Evolutionary conservation across 805 yeast genomes (phyloP).

Genomic region (Torulaspora microellipsoides): DNA sequence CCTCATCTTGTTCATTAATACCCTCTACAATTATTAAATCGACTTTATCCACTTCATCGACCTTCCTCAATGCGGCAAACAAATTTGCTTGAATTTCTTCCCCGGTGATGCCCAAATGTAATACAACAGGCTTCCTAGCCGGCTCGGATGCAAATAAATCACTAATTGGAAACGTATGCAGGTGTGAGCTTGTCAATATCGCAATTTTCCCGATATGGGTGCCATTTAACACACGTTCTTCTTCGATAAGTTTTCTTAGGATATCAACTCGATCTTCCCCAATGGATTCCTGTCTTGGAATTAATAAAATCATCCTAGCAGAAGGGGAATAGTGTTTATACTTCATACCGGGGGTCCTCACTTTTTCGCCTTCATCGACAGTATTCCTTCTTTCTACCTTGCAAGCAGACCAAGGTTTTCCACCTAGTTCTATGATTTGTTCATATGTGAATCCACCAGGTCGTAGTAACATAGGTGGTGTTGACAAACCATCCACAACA

Average conservation of each 20-base stretch:
- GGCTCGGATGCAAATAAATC: slow-evolving; percentile 1
- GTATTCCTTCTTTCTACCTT: slow-evolving; percentile 63
- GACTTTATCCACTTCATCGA: slow-evolving; percentile 59
- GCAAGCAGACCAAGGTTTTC: slow-evolving; percentile 60
- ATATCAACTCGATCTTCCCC: slow-evolving; percentile 20
- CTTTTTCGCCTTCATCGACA: slow-evolving; percentile 55
- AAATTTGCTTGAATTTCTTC: slow-evolving; percentile 68
- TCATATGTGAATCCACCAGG: slow-evolving; percentile 94
- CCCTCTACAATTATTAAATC: slow-evolving; percentile 83
- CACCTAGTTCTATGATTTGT: slow-evolving; percentile 62
- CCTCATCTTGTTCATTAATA: slow-evolving; percentile 67
- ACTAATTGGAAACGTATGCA: slow-evolving; percentile 3
- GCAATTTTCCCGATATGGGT: slow-evolving; percentile 42
- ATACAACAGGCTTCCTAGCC: slow-evolving; percentile 11
- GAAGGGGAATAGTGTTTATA: slow-evolving; percentile 92
- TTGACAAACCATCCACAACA: slow-evolving; percentile 81
- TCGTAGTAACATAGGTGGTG: slow-evolving; percentile 82
- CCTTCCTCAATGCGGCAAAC: slow-evolving; percentile 66
- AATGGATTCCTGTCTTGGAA: slow-evolving; percentile 44
- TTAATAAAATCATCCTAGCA: slow-evolving; percentile 71
- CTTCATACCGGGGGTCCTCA: slow-evolving; percentile 96
- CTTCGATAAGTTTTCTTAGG: slow-evolving; percentile 26
- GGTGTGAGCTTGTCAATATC: slow-evolving; percentile 42
- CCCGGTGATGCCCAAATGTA: slow-evolving; percentile 41
- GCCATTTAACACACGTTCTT: slow-evolving; percentile 8